Evolutionary conservation across 164 flowering plant species (phyloP), one percentile per base, ranked within the genome.

Genomic region (Litsea cubeba): DNA sequence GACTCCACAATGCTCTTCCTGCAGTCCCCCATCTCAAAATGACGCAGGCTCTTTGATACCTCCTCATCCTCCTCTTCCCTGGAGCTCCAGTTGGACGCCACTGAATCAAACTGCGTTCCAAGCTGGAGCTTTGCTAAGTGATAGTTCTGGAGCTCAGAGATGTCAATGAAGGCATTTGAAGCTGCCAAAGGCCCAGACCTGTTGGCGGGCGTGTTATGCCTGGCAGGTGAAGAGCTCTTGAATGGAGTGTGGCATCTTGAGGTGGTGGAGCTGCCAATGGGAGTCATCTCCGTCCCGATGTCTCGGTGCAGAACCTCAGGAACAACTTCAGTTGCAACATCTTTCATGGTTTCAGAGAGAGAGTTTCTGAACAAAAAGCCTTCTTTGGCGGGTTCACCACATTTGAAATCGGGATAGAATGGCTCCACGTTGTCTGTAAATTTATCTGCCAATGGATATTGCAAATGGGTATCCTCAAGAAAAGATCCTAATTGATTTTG

Each of bases 251-350:
- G 88, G 75, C 94, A 88, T 75, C 93, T 84, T 4, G 97, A 87
- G 50, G 88, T 84, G 2, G 89, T 89, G 23, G 90, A 87, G 75
- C 97, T 91, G 10, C 90, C 94, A 0, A 88, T 78, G 0, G 97
- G 97, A 24, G 99, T 91, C 97, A 93, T 91, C 78, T 91, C 97
- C 20, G 99, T 95, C 32, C 97, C 99, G 58, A 85, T 65, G 74
- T 95, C 97, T 78, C 89, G 81, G 76, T 87, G 93, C 50, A 54
- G 82, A 30, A 87, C 79, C 71, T 83, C 84, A 63, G 84, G 79
- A 71, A 85, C 77, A 25, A 80, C 81, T 72, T 84, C 88, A 11
- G 86, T 82, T 12, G 79, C 74, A 30, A 84, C 84, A 80, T 84
- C 86, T 78, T 82, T 85, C 87, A 79, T 84, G 70, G 88, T 22